Evolutionary conservation across 257 asterid species (phyloP).

Genomic region (Cordia subcordata): DNA sequence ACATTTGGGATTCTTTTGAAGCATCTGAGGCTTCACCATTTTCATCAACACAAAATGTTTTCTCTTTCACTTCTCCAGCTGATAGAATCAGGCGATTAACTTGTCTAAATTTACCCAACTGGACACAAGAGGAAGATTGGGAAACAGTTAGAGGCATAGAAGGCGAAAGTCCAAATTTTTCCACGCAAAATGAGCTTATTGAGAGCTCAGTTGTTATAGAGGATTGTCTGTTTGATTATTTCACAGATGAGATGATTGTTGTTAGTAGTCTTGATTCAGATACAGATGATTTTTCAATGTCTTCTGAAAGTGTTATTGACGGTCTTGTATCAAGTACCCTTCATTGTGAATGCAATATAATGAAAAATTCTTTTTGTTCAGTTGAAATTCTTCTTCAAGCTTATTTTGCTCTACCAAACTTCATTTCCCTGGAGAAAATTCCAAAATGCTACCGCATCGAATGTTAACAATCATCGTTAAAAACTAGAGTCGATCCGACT

Average conservation of each 20-base stretch:
- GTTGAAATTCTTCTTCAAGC: too few relatives aligned
- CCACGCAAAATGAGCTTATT: conserved; percentile 18
- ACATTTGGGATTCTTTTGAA: conserved; percentile 64
- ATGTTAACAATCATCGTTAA: too few relatives aligned
- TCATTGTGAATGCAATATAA: conserved; percentile 17
- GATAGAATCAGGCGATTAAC: conserved; percentile 40
- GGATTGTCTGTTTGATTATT: conserved; percentile 24
- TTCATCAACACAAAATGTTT: conserved; percentile 6
- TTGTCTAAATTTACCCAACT: conserved; percentile 16
- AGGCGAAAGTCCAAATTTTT: conserved; percentile 18
- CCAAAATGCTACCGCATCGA: too few relatives aligned
- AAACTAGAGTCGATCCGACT: too few relatives aligned
- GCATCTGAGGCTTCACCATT: conserved; percentile 21
- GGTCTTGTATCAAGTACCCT: conserved; percentile 16
- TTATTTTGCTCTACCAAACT: too few relatives aligned
- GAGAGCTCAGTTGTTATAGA: conserved; percentile 15
- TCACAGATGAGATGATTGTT: conserved; percentile 22
- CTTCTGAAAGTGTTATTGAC: conserved; percentile 14
- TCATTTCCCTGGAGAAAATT: too few relatives aligned
- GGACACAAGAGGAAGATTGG: conserved; percentile 64
- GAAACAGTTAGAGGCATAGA: conserved; percentile 44
- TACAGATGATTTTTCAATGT: conserved; percentile 5
- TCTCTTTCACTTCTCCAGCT: conserved; percentile 25
- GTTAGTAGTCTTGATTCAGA: conserved; percentile 8
- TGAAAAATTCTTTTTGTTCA: conserved; percentile 8